phyloP scores from a whole-genome alignment of 108 stramenopile genomes.

The Asterionellopsis glacialis region DNA sequence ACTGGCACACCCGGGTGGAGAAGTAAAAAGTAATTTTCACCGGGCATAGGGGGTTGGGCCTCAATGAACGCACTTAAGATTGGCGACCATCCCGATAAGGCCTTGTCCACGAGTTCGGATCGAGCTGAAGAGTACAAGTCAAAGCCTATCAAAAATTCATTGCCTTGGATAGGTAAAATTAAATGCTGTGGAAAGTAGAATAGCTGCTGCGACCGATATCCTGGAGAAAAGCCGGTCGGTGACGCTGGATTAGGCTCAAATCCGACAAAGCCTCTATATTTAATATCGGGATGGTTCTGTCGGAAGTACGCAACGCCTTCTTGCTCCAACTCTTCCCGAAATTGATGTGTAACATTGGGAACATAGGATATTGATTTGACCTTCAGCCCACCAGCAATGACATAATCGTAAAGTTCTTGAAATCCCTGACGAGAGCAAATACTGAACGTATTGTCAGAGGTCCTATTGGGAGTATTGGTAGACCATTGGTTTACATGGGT shows the following conservation, averaged over 20 bases:
- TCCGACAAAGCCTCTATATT: slow-evolving; percentile 25
- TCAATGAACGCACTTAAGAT: slow-evolving; percentile 9
- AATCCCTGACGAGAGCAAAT: slow-evolving; percentile 21
- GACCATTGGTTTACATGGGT: neutral
- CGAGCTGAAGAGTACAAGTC: slow-evolving; percentile 12
- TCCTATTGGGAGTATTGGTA: neutral
- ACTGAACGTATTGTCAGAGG: no score
- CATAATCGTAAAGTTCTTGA: slow-evolving; percentile 32
- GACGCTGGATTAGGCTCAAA: neutral
- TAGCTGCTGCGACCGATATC: no score
- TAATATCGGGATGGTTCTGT: slow-evolving; percentile 19
- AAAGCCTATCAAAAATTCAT: slow-evolving; percentile 41
- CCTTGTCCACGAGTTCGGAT: slow-evolving; percentile 1
- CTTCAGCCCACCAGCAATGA: slow-evolving; percentile 9
- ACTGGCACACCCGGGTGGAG: slow-evolving; percentile 18
- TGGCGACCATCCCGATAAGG: slow-evolving; percentile 2
- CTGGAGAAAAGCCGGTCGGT: neutral
- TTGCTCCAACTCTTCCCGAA: slow-evolving; percentile 21
- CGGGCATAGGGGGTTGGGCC: slow-evolving; percentile 15
- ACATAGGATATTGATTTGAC: slow-evolving; percentile 29
- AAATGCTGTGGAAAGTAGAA: slow-evolving; percentile 43
- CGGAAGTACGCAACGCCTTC: slow-evolving; percentile 21
- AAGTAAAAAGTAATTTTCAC: slow-evolving; percentile 11
- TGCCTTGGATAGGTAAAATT: slow-evolving; percentile 39
- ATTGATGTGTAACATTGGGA: slow-evolving; percentile 25